Base-by-base conservation (phyloP, 2,329 filamentous ascomycete species). In the Emmonsiellopsis sp. region DNA sequence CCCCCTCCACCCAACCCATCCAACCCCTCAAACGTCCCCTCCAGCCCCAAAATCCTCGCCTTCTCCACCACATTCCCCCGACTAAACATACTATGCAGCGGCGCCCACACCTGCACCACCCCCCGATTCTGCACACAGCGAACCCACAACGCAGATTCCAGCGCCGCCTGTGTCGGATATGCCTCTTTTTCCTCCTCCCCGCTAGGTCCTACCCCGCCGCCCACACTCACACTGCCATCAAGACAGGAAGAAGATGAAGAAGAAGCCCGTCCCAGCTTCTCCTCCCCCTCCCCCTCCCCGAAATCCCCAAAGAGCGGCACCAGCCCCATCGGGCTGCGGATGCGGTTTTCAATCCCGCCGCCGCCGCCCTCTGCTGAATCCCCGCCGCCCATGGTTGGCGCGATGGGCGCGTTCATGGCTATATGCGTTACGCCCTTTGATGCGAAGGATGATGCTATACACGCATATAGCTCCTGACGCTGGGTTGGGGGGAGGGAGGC, bases 11-110 rank as follows among this genome's bases (percentile, higher is more conserved):
- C 14, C 42, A 37, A 27, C 40, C 13, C 65, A 57, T 65, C 64
- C 31, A 69, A 46, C 6, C 66, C 65, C 49, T 63, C 70, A 56
- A 74, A 68, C 11, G 53, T 61, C 6, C 6, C 64, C 6, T 71
- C 66, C 1, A 78, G 59, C 0, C 65, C 66, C 4, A 95, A 69
- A 1, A 96, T 70, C 10, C 92, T 77, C 0, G 86, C 83, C 67
- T 96, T 97, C 70, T 97, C 92, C 49, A 84, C 86, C 55, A 96
- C 76, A 68, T 96, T 97, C 3, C 92, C 91, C 1, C 90, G 81
- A 57, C 86, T 90, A 68, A 97, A 97, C 91, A 96, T 96, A 31
- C 90, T 95, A 77, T 89, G 91, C 0, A 84, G 71, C 11, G 92
- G 92, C 1, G 90, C 87, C 91, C 91, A 97, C 2, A 80, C 84